A percentile compares a stretch with the other conserved stretches of the same genome.
These are phyloP conservation scores for Uronychia setigera DNA, from an alignment of 73 alveolate species.

Conservation along the genomic window DNA sequence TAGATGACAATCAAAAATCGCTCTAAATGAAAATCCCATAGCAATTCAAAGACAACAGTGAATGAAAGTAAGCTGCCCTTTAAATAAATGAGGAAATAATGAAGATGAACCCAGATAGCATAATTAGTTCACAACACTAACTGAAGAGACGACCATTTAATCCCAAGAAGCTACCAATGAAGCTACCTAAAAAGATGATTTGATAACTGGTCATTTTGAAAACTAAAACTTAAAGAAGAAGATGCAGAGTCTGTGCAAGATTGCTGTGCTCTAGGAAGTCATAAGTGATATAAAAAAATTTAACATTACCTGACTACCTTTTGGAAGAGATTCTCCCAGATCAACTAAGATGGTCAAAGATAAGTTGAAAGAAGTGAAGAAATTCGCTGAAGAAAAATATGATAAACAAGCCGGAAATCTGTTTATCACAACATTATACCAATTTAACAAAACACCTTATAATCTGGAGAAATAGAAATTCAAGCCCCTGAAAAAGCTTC, in stretches of 20 bases:
- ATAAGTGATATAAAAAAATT: background rate
- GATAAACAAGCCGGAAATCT: background rate
- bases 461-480: background rate
- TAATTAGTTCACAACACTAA: no score
- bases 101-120: no score
- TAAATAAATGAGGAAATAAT: no score
- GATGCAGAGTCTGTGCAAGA: background rate
- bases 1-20: no score
- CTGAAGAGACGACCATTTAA: no score
- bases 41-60: no score
- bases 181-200: no score
- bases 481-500: background rate
- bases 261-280: background rate
- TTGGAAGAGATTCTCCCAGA: no score
- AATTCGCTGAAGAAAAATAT: background rate
- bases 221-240: background rate
- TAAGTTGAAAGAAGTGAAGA: background rate
- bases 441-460: background rate
- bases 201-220: background rate
- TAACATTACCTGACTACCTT: no score
- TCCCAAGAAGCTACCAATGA: no score
- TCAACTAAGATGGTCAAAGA: background rate
- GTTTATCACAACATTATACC: background rate
- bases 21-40: no score
- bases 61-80: no score